phyloP scores from a whole-genome alignment of 176 grass and related monocot genomes.

The Carex scoparia region DNA sequence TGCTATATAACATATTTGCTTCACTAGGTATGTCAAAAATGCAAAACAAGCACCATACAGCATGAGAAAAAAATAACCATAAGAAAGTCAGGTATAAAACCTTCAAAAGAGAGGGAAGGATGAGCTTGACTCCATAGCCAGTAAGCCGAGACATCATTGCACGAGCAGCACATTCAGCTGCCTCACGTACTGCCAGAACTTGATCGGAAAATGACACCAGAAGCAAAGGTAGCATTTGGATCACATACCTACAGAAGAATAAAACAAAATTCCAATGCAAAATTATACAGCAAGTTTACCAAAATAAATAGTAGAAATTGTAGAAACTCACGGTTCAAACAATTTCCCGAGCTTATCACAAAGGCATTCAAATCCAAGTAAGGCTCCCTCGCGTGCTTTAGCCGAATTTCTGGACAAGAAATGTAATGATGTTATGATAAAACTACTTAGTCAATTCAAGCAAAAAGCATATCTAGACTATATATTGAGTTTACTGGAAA shows the following conservation, averaged over 20 bases:
- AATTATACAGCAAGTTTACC: not conserved
- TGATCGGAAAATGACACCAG: slow-evolving; percentile 97
- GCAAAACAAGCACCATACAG: not conserved
- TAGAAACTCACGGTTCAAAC: slow-evolving; percentile 93
- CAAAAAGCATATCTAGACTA: not conserved
- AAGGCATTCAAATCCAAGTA: slow-evolving; percentile 98
- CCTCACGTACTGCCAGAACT: slow-evolving; percentile 94
- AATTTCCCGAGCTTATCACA: slow-evolving; percentile 94
- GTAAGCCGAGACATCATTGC: slow-evolving; percentile 99
- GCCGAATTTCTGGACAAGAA: slow-evolving; percentile 55
- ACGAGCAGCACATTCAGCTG: slow-evolving; percentile 96
- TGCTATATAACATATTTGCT: not conserved
- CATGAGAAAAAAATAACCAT: not conserved
- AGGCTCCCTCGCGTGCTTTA: slow-evolving; percentile 94
- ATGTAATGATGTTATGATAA: not conserved
- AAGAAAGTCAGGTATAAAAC: slow-evolving; percentile 34
- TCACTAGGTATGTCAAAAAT: not conserved
- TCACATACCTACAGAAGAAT: slow-evolving; percentile 78
- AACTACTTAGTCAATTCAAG: not conserved
- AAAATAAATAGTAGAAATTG: slow-evolving; percentile 12
- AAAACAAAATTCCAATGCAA: slow-evolving; percentile 15
- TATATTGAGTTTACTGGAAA: not conserved
- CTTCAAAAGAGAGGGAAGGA: slow-evolving; percentile 97
- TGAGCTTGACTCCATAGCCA: slow-evolving; percentile 93
- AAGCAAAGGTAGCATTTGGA: slow-evolving; percentile 92